These are phyloP conservation scores for Triticum dicoccoides DNA, from an alignment of 176 grass and related monocot species.

Conservation along the genomic window DNA sequence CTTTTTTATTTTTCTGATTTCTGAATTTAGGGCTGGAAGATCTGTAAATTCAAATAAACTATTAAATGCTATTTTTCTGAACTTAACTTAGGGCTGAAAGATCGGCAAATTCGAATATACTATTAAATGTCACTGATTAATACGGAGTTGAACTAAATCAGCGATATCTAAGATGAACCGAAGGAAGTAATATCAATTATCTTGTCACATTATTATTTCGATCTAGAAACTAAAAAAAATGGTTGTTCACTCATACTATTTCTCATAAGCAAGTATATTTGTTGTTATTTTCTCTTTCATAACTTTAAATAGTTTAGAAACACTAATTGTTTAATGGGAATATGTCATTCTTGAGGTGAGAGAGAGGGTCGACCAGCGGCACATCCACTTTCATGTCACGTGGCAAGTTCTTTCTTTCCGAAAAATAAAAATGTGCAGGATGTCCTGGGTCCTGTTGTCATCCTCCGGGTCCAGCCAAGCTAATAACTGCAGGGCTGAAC, in stretches of 20 bases:
- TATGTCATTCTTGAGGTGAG: background rate
- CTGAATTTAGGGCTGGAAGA: background rate
- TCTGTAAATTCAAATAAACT: too few species aligned
- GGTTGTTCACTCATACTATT: too few species aligned
- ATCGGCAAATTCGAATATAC: too few species aligned
- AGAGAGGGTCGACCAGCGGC: background rate
- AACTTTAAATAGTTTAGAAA: background rate
- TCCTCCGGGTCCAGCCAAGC: background rate
- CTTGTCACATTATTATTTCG: background rate
- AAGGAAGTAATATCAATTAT: background rate
- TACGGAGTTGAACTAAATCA: too few species aligned
- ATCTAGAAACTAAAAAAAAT: too few species aligned
- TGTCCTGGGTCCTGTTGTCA: slow-evolving; percentile 4
- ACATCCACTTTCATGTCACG: too few species aligned
- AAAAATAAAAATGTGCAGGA: background rate
- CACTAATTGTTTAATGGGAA: background rate
- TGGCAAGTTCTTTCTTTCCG: background rate
- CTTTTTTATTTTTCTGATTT: background rate
- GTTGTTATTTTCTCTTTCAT: background rate
- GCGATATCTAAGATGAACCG: too few species aligned
- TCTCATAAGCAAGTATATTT: too few species aligned
- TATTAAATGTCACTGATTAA: too few species aligned
- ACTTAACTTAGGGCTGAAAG: background rate
- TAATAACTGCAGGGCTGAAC: background rate
- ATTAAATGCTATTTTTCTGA: background rate